Evolutionary conservation across 805 yeast genomes (phyloP), one percentile per base, ranked within the genome.

Genomic region (Nakazawaea wickerhamii): DNA sequence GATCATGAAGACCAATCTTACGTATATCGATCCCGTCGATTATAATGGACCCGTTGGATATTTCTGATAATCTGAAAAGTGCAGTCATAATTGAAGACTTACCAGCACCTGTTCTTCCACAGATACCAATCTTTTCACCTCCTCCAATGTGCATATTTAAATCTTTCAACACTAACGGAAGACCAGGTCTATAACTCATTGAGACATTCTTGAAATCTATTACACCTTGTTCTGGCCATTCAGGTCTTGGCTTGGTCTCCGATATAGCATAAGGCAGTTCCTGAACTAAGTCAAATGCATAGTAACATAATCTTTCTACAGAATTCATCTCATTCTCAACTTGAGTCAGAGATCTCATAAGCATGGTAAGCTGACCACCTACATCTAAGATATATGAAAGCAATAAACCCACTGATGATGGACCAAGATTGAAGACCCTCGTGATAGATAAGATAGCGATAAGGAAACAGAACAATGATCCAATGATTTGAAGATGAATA

Each of bases 31-130:
- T 60, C n/a, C 71, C 82, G 55, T 81, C 88, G 50, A 81, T 77
- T 15, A 46, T 43, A 26, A 80, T 74, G 13, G 47, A 44, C 3
- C 87, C 87, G 0, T 47, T 34, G 23, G 63, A 61, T 37, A 77
- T 57, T 57, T 79, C 85, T 11, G 70, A 61, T 38, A 80, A 55
- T 50, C 87, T 64, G 55, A 70, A 80, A 44, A 80, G 58, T 1
- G 84, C 83, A 9, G 79, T 71, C 80, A 80, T 79, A 38, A 80
- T 77, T 4, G 85, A 72, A 1, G 81, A 66, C 60, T 80, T 81
- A 38, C 95, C 95, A 4, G 95, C 95, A 53, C 95, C 95, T 0
- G 95, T 87, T 57, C 95, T 73, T 33, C 95, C 95, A 67, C 93
- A 84, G 43, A 87, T 80, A 38, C 95, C 95, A 51, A 87, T 73